Percentiles rank a stretch among this genome's conserved stretches.
Conservation (phyloP, 768 basidiomycete species). For the Hericium rajendrae region DNA sequence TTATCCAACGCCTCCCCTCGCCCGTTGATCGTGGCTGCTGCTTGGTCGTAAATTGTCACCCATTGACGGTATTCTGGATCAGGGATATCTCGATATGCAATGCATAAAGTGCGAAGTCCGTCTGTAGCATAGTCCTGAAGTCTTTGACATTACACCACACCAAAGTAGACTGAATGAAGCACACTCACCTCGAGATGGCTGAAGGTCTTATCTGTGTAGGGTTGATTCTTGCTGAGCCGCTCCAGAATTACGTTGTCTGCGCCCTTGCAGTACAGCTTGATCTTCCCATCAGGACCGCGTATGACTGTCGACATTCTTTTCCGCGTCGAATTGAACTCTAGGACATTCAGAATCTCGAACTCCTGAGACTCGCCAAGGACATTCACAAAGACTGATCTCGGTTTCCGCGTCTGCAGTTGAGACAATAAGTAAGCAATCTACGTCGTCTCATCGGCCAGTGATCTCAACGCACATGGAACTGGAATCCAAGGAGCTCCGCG, state of each 20-base stretch:
- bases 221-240: conserved; percentile 76
- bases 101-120: conserved; percentile 91
- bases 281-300: conserved; percentile 76
- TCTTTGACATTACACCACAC: conserved; percentile 2
- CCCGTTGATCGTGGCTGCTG: conserved; percentile 91
- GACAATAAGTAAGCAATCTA: not conserved
- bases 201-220: conserved; percentile 78
- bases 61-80: conserved; percentile 88
- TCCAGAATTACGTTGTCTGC: conserved; percentile 98
- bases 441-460: conserved; percentile 15
- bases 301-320: conserved; percentile 98
- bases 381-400: conserved; percentile 88
- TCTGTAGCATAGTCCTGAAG: conserved; percentile 90
- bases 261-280: conserved; percentile 94
- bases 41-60: conserved; percentile 81
- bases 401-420: conserved; percentile 73
- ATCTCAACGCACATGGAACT: conserved; percentile 70
- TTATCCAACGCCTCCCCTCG: conserved; percentile 91
- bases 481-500: conserved; percentile 85
- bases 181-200: conserved; percentile 75
- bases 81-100: conserved; percentile 88
- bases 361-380: conserved; percentile 64
- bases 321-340: conserved; percentile 97
- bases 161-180: not conserved
- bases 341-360: conserved; percentile 89